A percentile compares a stretch with the other conserved stretches of the same genome.
phyloP scores from a whole-genome alignment of 768 basidiomycete genomes.

The Suillus weaverae region DNA sequence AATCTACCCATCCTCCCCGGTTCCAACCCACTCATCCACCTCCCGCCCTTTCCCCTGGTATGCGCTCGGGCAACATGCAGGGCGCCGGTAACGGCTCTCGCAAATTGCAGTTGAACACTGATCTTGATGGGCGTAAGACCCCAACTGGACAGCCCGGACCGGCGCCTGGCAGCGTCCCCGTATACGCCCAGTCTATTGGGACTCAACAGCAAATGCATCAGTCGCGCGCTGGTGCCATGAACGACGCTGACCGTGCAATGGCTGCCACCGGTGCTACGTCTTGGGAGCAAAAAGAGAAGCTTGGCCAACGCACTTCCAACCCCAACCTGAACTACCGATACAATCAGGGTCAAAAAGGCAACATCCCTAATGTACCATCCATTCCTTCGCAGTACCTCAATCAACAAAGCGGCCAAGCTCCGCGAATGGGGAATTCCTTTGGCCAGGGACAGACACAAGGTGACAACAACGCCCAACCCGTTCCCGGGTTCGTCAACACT shows the following conservation, averaged over 20 bases:
- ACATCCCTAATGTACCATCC: conserved; percentile 66
- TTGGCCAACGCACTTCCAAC: conserved; percentile 60
- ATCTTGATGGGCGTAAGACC: conserved; percentile 68
- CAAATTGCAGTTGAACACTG: conserved; percentile 59
- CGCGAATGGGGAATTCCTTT: conserved; percentile 40
- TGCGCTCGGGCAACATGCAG: conserved; percentile 42
- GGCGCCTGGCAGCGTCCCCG: conserved; percentile 51
- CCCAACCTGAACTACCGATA: conserved; percentile 68
- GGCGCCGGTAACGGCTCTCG: conserved; percentile 37
- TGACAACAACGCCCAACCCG: conserved; percentile 36
- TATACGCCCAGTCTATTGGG: conserved; percentile 45
- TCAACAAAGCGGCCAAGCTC: conserved; percentile 40
- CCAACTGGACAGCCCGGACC: conserved; percentile 43
- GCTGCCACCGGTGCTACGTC: conserved; percentile 38
- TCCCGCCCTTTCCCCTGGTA: conserved; percentile 43
- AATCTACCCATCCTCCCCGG: conserved; percentile 65
- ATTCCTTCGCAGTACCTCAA: conserved; percentile 76
- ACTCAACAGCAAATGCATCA: conserved; percentile 34
- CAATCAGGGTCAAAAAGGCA: conserved; percentile 37
- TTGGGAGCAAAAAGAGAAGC: conserved; percentile 71
- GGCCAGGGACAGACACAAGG: conserved; percentile 28
- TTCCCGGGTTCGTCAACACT: conserved; percentile 52
- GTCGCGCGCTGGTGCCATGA: conserved; percentile 34
- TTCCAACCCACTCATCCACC: conserved; percentile 57
- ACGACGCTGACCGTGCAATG: conserved; percentile 35